Conservation (phyloP, 164 flowering plant genomes). For the Vitis amurensis region DNA sequence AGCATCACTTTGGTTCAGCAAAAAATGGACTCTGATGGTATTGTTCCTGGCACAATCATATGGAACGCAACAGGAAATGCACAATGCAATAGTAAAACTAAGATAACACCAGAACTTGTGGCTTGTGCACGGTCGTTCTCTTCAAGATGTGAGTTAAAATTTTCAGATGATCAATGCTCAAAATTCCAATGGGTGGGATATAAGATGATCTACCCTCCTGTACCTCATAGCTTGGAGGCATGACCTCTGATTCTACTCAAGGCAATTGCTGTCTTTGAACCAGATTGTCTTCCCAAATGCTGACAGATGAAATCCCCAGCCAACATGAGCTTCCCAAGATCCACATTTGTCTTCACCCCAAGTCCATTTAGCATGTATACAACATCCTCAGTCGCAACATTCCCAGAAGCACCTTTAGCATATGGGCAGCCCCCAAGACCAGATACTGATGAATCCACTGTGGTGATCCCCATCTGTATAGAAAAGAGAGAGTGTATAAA, state of each 20-base stretch:
- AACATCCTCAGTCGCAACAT: conserved; percentile 97
- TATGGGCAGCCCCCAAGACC: conserved; percentile 99
- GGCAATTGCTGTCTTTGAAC: conserved; percentile 82
- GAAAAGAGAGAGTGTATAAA: not conserved
- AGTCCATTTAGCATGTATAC: conserved; percentile 86
- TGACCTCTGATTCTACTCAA: conserved; percentile 43
- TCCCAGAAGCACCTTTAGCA: conserved; percentile 96
- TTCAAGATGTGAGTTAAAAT: no score
- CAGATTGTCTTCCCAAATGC: conserved; percentile 71
- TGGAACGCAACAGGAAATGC: no score
- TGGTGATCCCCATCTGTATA: conserved; percentile 82
- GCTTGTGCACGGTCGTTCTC: no score
- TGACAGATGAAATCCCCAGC: conserved; percentile 86
- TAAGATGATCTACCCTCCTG: not conserved
- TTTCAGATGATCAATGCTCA: no score
- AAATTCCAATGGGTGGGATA: not conserved
- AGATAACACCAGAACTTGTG: no score
- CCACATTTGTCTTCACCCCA: conserved; percentile 83
- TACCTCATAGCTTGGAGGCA: conserved; percentile 59
- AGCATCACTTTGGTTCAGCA: no score
- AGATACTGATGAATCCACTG: conserved; percentile 79
- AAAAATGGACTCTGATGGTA: no score
- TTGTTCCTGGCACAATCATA: no score
- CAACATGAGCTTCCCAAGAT: conserved; percentile 66
- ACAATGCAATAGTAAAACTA: no score